Evolutionary conservation across 768 basidiomycete species (phyloP), one percentile per base, ranked within the genome.

Genomic region (Calvatia gigantea): DNA sequence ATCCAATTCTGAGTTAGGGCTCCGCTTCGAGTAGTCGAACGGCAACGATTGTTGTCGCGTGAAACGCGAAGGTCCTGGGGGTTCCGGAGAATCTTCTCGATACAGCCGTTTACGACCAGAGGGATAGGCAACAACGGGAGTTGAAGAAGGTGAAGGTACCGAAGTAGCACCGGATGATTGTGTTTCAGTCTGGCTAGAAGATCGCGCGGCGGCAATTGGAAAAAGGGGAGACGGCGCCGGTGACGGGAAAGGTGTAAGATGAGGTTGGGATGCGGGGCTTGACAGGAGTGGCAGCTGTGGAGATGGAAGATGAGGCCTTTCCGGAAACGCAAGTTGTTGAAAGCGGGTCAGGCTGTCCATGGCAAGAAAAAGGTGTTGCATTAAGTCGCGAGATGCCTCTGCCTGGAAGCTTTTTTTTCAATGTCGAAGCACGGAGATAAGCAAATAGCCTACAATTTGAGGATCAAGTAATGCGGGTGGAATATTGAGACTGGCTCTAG

Each of bases 261-360:
- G 64, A n/a, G 37, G 7, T 21, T 21, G 23, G 9, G 45, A 4
- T 37, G 50, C n/a, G 27, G 64, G 58, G 31, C 43, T 43, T 35
- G 59, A 37, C 23, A 60, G 27, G 54, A 57, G 23, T 45, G 63
- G 47, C 29, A 23, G 31, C 39, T 61, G 48, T 46, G 56, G 33
- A 44, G 51, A 45, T 17, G 50, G 42, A 38, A 42, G 51, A 6
- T 23, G 37, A 7, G 42, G 43, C n/a, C 38, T 65, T 57, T 73
- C 64, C 38, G 74, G 54, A 58, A 78, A 78, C 1, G 74, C 73
- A 33, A 81, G 60, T 54, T 76, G 72, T 48, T 83, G 81, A 60
- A 84, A 85, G 51, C 73, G 79, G 39, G 73, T 65, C 33, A 85
- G 64, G n/a, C 81, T 79, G n/a, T 71, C 69, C 6, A 76, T 74